Evolutionary conservation across 169 alveolate species (phyloP).

Genomic region (Plasmodium berghei): DNA sequence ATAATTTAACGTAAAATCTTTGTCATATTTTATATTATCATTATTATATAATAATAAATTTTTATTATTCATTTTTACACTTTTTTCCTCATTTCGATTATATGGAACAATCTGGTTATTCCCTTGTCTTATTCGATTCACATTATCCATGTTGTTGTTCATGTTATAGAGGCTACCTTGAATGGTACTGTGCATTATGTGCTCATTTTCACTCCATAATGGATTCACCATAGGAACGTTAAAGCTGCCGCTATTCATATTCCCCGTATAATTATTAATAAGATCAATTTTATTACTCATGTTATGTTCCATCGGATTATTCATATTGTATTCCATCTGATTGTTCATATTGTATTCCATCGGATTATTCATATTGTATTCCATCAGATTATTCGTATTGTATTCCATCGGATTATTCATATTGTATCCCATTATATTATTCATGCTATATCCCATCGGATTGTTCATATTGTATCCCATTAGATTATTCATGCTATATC

Average conservation of each 20-base stretch:
- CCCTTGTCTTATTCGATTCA: not conserved
- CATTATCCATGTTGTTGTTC: not conserved
- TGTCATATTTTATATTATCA: constrained; percentile 27
- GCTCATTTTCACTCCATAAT: no score
- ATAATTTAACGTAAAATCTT: constrained; percentile 64
- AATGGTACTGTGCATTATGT: no score
- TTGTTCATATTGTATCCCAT: constrained; percentile 12
- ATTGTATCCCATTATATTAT: not conserved
- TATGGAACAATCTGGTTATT: not conserved
- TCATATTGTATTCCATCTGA: not conserved
- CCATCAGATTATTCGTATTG: no score
- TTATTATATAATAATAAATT: constrained; percentile 57
- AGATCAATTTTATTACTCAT: not conserved
- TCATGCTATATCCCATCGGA: not conserved
- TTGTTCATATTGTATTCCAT: not conserved
- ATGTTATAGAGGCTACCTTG: not conserved
- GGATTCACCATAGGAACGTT: not conserved
- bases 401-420: constrained; percentile 9
- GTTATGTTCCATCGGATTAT: not conserved
- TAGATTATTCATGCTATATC: not conserved
- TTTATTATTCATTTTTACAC: constrained; percentile 10
- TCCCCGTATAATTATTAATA: not conserved
- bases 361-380: no score
- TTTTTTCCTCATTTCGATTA: not conserved
- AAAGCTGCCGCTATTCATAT: not conserved